Conservation (phyloP, 441 rosid genomes). For the Pelargonium myrrhifolium region DNA sequence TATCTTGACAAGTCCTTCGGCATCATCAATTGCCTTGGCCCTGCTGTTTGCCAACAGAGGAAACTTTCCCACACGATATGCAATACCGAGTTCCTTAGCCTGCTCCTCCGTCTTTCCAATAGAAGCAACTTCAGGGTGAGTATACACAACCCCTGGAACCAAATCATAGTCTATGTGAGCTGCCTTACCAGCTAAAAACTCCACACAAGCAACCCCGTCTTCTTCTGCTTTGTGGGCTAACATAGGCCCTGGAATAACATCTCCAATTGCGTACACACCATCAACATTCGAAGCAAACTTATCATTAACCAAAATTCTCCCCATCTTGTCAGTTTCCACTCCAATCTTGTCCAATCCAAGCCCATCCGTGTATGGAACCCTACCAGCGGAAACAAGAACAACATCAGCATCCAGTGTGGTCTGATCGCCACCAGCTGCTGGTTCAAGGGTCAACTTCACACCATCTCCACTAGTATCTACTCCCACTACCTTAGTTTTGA, state of each 20-base stretch:
- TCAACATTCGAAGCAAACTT: constrained; percentile 74
- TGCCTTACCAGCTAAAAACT: constrained; percentile 86
- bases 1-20: constrained; percentile 85
- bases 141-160: constrained; percentile 96
- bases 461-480: constrained; percentile 66
- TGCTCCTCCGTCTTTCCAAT: constrained; percentile 97
- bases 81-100: constrained; percentile 66
- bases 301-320: constrained; percentile 72
- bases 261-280: constrained; percentile 84
- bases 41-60: constrained; percentile 95
- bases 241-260: constrained; percentile 98
- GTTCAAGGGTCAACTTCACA: constrained; percentile 76
- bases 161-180: constrained; percentile 94
- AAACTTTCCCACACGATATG: constrained; percentile 82
- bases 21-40: constrained; percentile 90
- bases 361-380: constrained; percentile 79
- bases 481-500: constrained; percentile 87
- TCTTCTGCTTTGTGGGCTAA: constrained; percentile 98
- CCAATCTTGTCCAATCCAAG: constrained; percentile 85
- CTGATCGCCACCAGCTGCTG: constrained; percentile 79
- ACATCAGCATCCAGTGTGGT: constrained; percentile 85
- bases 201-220: constrained; percentile 92
- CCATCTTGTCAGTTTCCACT: constrained; percentile 75
- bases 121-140: constrained; percentile 94
- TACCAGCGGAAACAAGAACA: constrained; percentile 90